Percentiles rank a stretch among this genome's conserved stretches.
Evolutionary conservation across 306 rosid genomes (phyloP).

Genomic region (Trifolium fragiferum): DNA sequence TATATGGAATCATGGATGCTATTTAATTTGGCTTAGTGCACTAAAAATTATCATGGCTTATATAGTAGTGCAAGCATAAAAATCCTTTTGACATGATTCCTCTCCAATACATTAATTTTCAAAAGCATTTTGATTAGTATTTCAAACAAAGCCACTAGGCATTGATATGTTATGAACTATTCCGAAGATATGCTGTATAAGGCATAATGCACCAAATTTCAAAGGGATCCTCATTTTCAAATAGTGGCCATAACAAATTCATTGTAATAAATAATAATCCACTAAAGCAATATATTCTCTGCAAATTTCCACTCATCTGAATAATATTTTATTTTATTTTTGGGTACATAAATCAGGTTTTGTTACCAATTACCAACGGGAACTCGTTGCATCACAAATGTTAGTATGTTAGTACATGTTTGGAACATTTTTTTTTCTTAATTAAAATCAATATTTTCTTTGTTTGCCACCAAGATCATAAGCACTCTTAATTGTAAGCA

Average conservation of each 20-base stretch:
- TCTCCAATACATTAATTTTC: slow-evolving; percentile 21
- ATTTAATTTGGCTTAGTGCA: slow-evolving; percentile 37
- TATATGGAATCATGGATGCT: not conserved
- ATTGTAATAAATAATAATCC: slow-evolving; percentile 11
- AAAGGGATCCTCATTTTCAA: slow-evolving; percentile 20
- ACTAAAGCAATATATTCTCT: slow-evolving; percentile 46
- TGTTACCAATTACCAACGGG: not conserved
- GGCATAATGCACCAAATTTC: slow-evolving; percentile 39
- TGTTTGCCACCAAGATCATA: slow-evolving; percentile 14
- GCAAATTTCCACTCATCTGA: slow-evolving; percentile 37
- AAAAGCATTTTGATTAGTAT: slow-evolving; percentile 27
- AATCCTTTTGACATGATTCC: slow-evolving; percentile 44
- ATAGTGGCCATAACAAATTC: slow-evolving; percentile 20
- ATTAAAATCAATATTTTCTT: slow-evolving; percentile 13
- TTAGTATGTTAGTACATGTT: not conserved
- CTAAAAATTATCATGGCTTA: slow-evolving; percentile 37
- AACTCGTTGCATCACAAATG: slow-evolving; percentile 13
- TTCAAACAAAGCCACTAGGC: slow-evolving; percentile 37
- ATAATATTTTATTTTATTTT: not conserved
- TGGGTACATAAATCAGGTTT: not conserved
- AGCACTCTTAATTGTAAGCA: not conserved
- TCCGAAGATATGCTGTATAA: slow-evolving; percentile 15
- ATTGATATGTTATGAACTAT: slow-evolving; percentile 24
- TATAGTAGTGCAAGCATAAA: not conserved
- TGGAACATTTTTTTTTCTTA: slow-evolving; percentile 2